Evolutionary conservation across 805 yeast genomes (phyloP).

Genomic region (Cyberlindnera euphorbiiphila): DNA sequence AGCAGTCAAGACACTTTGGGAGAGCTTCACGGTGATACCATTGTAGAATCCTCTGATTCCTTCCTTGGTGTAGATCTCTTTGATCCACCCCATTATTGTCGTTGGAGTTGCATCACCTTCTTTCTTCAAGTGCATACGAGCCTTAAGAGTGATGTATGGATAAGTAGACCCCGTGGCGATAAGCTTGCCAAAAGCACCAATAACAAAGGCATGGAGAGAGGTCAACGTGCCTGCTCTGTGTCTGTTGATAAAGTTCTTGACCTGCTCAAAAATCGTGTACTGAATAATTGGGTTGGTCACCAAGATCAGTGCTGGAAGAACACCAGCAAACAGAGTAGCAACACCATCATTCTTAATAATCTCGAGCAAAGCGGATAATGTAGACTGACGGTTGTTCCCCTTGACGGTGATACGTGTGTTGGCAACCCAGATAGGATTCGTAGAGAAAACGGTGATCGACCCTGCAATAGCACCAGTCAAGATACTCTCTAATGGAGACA

Average conservation of each 20-base stretch:
- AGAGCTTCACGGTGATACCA: constrained; percentile 74
- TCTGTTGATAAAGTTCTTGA: constrained; percentile 61
- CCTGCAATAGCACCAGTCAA: constrained; percentile 72
- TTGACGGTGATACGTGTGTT: constrained; percentile 84
- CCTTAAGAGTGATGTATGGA: constrained; percentile 85
- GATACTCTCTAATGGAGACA: constrained; percentile 26
- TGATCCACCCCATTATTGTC: constrained; percentile 47
- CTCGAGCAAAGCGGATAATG: constrained; percentile 54
- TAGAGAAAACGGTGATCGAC: constrained; percentile 70
- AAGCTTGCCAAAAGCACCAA: constrained; percentile 88
- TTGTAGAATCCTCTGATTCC: constrained; percentile 76
- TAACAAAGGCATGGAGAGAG: constrained; percentile 72
- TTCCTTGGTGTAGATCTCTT: constrained; percentile 59
- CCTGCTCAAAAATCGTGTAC: constrained; percentile 86
- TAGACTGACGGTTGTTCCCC: constrained; percentile 31
- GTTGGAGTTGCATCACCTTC: constrained; percentile 27
- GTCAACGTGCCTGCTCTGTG: constrained; percentile 47
- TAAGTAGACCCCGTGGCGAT: constrained; percentile 87
- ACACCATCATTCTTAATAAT: constrained; percentile 72
- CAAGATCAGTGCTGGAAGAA: constrained; percentile 80
- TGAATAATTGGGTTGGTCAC: constrained; percentile 89
- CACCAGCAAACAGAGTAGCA: constrained; percentile 73
- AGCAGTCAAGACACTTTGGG: constrained; percentile 83
- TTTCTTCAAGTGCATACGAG: constrained; percentile 77
- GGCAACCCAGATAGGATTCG: constrained; percentile 95